Conservation (phyloP, 371 early-diverging fungal genomes). For the Mortierella sp. region DNA sequence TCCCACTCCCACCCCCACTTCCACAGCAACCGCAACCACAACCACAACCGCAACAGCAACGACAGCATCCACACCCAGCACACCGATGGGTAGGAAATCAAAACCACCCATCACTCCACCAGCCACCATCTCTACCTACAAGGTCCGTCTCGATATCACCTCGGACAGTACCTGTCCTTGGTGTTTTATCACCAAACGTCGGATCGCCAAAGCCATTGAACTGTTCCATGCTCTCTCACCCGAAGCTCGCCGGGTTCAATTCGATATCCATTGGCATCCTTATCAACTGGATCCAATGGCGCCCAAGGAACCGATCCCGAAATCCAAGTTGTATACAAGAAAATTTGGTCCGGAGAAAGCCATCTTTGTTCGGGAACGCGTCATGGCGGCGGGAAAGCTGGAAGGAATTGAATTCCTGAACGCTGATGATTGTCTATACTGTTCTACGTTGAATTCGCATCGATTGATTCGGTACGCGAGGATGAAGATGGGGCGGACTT, state of each 20-base stretch:
- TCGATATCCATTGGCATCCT: slow-evolving; percentile 70
- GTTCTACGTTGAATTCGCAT: slow-evolving; percentile 72
- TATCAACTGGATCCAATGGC: slow-evolving; percentile 46
- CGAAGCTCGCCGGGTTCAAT: slow-evolving; percentile 54
- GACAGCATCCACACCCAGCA: background rate
- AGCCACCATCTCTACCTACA: background rate
- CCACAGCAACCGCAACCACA: no score
- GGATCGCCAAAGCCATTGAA: slow-evolving; percentile 58
- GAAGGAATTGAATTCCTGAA: slow-evolving; percentile 69
- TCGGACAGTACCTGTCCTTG: slow-evolving; percentile 73
- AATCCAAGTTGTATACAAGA: slow-evolving; percentile 56
- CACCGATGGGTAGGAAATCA: background rate
- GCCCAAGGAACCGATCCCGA: slow-evolving; percentile 54
- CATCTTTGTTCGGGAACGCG: slow-evolving; percentile 54
- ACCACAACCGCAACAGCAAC: no score
- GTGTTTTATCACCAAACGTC: slow-evolving; percentile 75
- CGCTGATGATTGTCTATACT: slow-evolving; percentile 63
- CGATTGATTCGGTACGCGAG: slow-evolving; percentile 69
- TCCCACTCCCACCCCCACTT: no score
- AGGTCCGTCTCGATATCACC: slow-evolving; percentile 58
- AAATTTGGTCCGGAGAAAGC: slow-evolving; percentile 68
- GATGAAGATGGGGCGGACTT: slow-evolving; percentile 28
- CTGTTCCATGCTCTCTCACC: slow-evolving; percentile 15
- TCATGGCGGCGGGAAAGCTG: slow-evolving; percentile 57
- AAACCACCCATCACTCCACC: background rate